These are phyloP conservation scores for Xylaria intraflava DNA, from an alignment of 495 filamentous ascomycete species.

Conservation along the genomic window DNA sequence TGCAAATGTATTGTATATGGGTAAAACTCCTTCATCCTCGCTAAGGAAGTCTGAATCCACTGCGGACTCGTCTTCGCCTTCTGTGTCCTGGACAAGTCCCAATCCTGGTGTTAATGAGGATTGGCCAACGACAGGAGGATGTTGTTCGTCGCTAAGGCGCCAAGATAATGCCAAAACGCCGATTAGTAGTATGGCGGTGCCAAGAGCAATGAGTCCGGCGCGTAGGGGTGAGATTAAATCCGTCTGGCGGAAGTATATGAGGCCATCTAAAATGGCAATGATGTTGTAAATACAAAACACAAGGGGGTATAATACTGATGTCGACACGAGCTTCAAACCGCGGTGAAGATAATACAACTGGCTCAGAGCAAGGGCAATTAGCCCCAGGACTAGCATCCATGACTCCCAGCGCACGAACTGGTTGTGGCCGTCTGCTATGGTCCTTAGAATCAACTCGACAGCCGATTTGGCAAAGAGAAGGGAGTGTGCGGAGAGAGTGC, in stretches of 20 bases:
- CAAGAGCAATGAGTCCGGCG: slow-evolving; percentile 78
- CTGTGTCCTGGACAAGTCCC: slow-evolving; percentile 60
- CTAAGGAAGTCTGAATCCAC: slow-evolving; percentile 39
- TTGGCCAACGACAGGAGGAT: slow-evolving; percentile 51
- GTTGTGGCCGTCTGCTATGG: slow-evolving; percentile 78
- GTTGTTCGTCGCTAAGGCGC: slow-evolving; percentile 72
- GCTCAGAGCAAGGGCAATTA: slow-evolving; percentile 75
- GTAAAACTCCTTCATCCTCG: slow-evolving; percentile 23
- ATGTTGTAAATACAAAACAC: slow-evolving; percentile 99
- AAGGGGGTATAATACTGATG: slow-evolving; percentile 92
- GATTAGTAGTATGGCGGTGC: slow-evolving; percentile 74
- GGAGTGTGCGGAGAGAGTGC: slow-evolving; percentile 88
- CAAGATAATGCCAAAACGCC: slow-evolving; percentile 92
- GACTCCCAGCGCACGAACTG: slow-evolving; percentile 98
- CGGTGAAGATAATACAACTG: slow-evolving; percentile 95
- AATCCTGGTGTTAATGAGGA: slow-evolving; percentile 61
- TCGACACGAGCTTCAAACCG: slow-evolving; percentile 88
- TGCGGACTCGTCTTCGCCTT: slow-evolving; percentile 47
- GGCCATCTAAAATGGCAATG: slow-evolving; percentile 91
- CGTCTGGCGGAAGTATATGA: slow-evolving; percentile 93
- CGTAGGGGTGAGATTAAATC: slow-evolving; percentile 67
- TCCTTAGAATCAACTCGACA: slow-evolving; percentile 92
- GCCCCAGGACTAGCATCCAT: slow-evolving; percentile 82
- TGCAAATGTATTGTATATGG: slow-evolving; percentile 44
- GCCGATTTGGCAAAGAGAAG: slow-evolving; percentile 93